Evolutionary conservation across 768 basidiomycete genomes (phyloP), one percentile per base, ranked within the genome.

Genomic region (Boletus subparvulus): DNA sequence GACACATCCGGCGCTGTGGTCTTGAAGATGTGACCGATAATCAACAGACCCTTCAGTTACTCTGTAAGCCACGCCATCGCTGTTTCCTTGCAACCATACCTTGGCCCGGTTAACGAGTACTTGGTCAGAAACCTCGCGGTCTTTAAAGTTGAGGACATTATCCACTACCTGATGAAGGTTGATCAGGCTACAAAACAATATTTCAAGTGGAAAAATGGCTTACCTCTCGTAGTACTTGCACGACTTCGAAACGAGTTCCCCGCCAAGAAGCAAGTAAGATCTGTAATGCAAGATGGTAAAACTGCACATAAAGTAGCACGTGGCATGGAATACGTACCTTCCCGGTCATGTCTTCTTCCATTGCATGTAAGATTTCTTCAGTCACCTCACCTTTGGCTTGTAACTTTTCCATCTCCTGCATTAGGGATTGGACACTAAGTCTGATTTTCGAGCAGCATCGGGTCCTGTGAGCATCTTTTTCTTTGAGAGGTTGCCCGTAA

Each of bases 191-290:
- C 32, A 3, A 19, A 26, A 50, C 43, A 6, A 49, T 17, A 72
- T 43, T 49, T 26, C 21, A n/a, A 30, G 24, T 16, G 39, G 13
- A 55, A 24, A 33, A 44, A 33, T 19, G 8, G 35, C 65, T 47
- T 45, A 78, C 83, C 78, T 92, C 87, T 49, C 93, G 83, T 47
- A 96, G 78, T 14, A 98, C 93, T 65, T 93, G 90, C 21, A 90
- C 83, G 41, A 98, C 94, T 75, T 99, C 97, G 68, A 98, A 85
- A 50, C 95, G 85, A 4, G 95, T 96, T 14, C 96, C 97, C 55
- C 94, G 86, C 97, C 97, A 99, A 26, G 96, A 96, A 7, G 95
- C 96, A 30, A 98, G 85, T 75, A 98, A 83, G 68, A 97, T 94
- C 87, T 91, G 58, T 37, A 45, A 32, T 28, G 16, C 37, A 44